A percentile compares a stretch with the other conserved stretches of the same genome.
These are phyloP conservation scores for Reutealis trisperma DNA, from an alignment of 345 rosid genomes.

Conservation along the genomic window DNA sequence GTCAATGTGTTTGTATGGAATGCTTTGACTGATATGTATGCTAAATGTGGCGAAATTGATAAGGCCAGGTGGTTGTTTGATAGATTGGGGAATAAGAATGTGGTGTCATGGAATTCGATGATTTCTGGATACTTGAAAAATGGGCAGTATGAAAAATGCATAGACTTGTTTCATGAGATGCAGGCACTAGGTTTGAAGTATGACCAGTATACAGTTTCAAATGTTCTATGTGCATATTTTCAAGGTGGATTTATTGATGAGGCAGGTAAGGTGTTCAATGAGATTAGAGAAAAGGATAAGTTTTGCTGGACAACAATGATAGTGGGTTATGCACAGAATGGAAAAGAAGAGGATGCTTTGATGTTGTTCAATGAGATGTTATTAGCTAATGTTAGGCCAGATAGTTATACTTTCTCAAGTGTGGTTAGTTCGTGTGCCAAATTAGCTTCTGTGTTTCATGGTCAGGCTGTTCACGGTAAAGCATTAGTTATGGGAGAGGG, in stretches of 20 bases:
- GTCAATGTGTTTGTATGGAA: slow-evolving; percentile 48
- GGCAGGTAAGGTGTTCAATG: slow-evolving; percentile 37
- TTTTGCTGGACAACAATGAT: slow-evolving; percentile 63
- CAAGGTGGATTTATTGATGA: slow-evolving; percentile 34
- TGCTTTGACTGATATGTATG: slow-evolving; percentile 59
- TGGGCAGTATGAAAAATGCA: slow-evolving; percentile 46
- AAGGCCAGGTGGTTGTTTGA: slow-evolving; percentile 51
- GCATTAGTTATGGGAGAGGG: slow-evolving; percentile 45
- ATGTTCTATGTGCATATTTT: slow-evolving; percentile 49
- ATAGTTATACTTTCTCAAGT: slow-evolving; percentile 48
- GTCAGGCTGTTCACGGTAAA: slow-evolving; percentile 53
- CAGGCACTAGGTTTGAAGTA: slow-evolving; percentile 38
- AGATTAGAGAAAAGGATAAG: slow-evolving; percentile 49
- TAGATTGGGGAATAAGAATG: slow-evolving; percentile 36
- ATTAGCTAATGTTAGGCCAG: slow-evolving; percentile 40
- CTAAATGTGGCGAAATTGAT: slow-evolving; percentile 52
- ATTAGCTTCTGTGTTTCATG: slow-evolving; percentile 49
- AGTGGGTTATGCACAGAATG: slow-evolving; percentile 52
- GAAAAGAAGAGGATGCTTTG: slow-evolving; percentile 59
- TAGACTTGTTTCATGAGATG: slow-evolving; percentile 52
- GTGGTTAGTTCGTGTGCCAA: slow-evolving; percentile 59
- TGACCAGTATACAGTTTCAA: slow-evolving; percentile 52
- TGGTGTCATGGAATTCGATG: slow-evolving; percentile 58
- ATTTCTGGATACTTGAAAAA: slow-evolving; percentile 51
- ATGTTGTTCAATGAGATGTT: slow-evolving; percentile 47